These are phyloP conservation scores for Vicia villosa DNA, from an alignment of 306 rosid genomes.

Conservation along the genomic window DNA sequence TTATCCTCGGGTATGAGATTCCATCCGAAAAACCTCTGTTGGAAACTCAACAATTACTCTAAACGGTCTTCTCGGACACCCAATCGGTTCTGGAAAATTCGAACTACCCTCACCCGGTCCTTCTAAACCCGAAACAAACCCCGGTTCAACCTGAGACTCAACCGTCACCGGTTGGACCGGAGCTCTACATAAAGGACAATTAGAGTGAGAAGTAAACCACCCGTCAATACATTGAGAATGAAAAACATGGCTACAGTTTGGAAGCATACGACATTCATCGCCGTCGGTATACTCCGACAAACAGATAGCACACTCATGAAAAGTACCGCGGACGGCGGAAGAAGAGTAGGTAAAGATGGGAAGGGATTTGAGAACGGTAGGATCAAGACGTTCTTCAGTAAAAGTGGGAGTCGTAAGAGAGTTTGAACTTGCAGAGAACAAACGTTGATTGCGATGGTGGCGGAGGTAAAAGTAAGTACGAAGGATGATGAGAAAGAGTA, in stretches of 20 bases:
- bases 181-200: constrained; percentile 57
- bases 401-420: neutral
- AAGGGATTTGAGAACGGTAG: constrained; percentile 46
- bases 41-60: constrained; percentile 16
- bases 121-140: neutral
- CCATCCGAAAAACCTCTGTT: neutral
- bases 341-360: constrained; percentile 46
- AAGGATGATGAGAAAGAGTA: constrained; percentile 33
- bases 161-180: constrained; percentile 25
- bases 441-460: constrained; percentile 22
- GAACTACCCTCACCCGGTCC: constrained; percentile 37
- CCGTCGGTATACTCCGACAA: constrained; percentile 49
- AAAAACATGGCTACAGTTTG: constrained; percentile 55
- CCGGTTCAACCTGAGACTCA: neutral
- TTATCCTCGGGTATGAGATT: constrained; percentile 4
- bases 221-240: constrained; percentile 50
- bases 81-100: constrained; percentile 12
- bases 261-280: constrained; percentile 49
- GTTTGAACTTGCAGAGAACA: neutral
- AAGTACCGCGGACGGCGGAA: neutral
- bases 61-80: constrained; percentile 43
- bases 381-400: constrained; percentile 36
- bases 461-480: constrained; percentile 40
- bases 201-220: constrained; percentile 61
- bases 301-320: constrained; percentile 57